A percentile compares a stretch with the other conserved stretches of the same genome.
These are phyloP conservation scores for Cryptomeria japonica DNA, from an alignment of 75 land plant species.

Conservation along the genomic window DNA sequence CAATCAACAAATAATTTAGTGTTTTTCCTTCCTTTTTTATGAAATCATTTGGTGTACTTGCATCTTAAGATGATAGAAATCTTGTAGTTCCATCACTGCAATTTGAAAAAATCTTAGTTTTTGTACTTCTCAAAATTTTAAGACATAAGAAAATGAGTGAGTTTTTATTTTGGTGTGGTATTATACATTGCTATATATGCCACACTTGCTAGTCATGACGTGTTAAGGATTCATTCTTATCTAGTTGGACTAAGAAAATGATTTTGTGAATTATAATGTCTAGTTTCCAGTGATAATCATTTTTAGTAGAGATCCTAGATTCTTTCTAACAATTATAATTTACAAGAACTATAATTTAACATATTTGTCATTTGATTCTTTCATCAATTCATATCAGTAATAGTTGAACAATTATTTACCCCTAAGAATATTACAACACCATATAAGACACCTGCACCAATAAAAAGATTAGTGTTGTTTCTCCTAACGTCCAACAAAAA, in stretches of 20 bases:
- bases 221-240: slow-evolving; percentile 28
- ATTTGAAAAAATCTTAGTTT: too few relatives aligned
- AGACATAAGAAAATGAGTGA: not conserved
- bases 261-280: not conserved
- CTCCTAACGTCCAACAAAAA: too few relatives aligned
- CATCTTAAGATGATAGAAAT: too few relatives aligned
- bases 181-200: slow-evolving; percentile 82
- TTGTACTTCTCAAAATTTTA: not conserved
- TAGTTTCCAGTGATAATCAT: not conserved
- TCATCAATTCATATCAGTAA: not conserved
- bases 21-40: too few relatives aligned
- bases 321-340: not conserved
- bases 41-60: too few relatives aligned
- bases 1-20: too few relatives aligned
- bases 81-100: too few relatives aligned
- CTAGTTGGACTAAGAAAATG: not conserved
- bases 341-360: not conserved
- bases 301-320: not conserved
- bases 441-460: too few relatives aligned
- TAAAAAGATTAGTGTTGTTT: too few relatives aligned
- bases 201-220: slow-evolving; percentile 81
- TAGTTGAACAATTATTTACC: too few relatives aligned
- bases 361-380: not conserved
- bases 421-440: too few relatives aligned
- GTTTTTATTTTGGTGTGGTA: slow-evolving; percentile 15